Evolutionary conservation across 2,329 filamentous ascomycete species (phyloP), one percentile per base, ranked within the genome.

Genomic region (Colletotrichum liaoningense): DNA sequence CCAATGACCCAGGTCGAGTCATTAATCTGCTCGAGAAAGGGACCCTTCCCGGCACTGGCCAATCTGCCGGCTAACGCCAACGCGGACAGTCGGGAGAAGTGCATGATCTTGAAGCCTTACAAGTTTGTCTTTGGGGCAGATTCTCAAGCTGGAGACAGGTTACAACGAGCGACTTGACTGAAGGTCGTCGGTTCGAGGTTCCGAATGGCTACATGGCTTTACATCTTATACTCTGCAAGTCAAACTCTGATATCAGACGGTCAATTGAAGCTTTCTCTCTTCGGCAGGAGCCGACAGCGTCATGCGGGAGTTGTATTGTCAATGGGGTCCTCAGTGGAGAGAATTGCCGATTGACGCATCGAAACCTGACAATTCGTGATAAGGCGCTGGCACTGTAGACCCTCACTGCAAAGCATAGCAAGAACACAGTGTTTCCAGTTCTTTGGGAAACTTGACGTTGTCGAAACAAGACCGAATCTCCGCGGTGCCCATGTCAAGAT

Each of bases 1-100:
- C 73, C 74, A 22, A 75, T 75, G 60, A 75, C 26, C 72, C 69
- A 75, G 16, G 69, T 68, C 9, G 63, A 63, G n/a, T 70, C 63
- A 12, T 68, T 56, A 35, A 75, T 42, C 49, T 67, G 30, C 19
- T 72, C 49, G 7, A 75, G 58, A 35, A 75, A 75, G 2, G 73
- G 73, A 6, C 70, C 73, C 30, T 46, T 73, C 42, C 28, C 66
- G 46, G 70, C 73, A 22, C 62, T 63, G 22, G 49, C 70, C 35
- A 62, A 24, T 4, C 54, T 49, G 30, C 30, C 35, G 28, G 65
- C 57, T 24, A 73, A 16, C n/a, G 33, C 60, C 65, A 57, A 59
- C 11, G 12, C 1, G 4, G 63, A 72, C 12, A 74, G 35, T 19
- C 59, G 33, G 7, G 52, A 54, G 38, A 63, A n/a, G 26, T 56